A percentile compares a stretch with the other conserved stretches of the same genome.
Conservation (phyloP, 768 basidiomycete genomes). For the Lentinula aciculospora region DNA sequence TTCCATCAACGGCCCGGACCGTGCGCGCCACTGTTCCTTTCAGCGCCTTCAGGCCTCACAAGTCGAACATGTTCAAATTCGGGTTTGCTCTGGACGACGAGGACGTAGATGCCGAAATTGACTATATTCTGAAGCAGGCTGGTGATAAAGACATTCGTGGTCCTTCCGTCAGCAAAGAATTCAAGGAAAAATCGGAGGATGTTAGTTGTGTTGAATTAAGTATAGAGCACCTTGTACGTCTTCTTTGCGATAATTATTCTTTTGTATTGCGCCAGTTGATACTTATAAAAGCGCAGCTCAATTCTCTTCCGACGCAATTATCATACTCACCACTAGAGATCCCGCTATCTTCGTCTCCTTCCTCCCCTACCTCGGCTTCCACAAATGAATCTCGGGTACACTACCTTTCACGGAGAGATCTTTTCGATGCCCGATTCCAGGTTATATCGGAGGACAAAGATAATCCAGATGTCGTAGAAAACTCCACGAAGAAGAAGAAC, state of each 20-base stretch:
- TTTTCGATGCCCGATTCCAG: slow-evolving; percentile 97
- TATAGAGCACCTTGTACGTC: background rate
- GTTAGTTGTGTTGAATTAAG: background rate
- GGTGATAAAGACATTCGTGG: background rate
- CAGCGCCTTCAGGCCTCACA: too few relatives aligned
- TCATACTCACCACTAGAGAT: background rate
- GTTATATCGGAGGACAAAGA: slow-evolving; percentile 53
- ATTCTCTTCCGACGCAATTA: background rate
- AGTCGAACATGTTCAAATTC: background rate
- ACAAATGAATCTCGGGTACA: background rate
- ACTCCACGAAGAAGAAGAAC: slow-evolving; percentile 12
- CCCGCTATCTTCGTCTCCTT: background rate
- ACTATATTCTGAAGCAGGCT: background rate
- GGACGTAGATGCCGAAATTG: background rate
- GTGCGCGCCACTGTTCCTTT: too few relatives aligned
- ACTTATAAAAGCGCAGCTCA: background rate
- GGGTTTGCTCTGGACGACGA: background rate
- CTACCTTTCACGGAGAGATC: slow-evolving; percentile 70
- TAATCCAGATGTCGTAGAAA: slow-evolving; percentile 15
- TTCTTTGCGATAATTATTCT: background rate
- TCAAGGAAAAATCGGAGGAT: background rate
- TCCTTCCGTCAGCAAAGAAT: background rate
- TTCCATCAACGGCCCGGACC: too few relatives aligned
- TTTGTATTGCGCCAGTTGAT: background rate
- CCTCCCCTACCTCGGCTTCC: background rate